Evolutionary conservation across 2,329 filamentous ascomycete genomes (phyloP), one percentile per base, ranked within the genome.

Genomic region (Talaromyces pinophilus): DNA sequence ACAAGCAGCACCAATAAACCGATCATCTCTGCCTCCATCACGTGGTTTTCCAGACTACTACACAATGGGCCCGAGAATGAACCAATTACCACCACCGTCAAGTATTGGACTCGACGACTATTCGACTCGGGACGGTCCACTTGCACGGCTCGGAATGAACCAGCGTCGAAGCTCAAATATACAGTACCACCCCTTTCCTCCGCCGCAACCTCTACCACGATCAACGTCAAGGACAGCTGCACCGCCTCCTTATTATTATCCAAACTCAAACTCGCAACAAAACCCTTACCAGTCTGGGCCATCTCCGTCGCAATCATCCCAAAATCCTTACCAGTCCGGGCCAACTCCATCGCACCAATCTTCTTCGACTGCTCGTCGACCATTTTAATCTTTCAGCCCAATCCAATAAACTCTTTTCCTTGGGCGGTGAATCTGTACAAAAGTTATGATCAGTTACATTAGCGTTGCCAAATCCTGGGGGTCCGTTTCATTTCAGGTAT

Each of bases 41-140:
- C 72, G 71, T 54, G 72, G 73, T 59, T 70, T 79, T 30, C 78
- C 78, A 11, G 76, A 79, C 63, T 76, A 76, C 15, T 80, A 80
- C 66, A 71, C 74, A 7, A 68, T 75, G 67, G 72, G 70, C 30
- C 73, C 76, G 2, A 67, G 68, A 7, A 74, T 74, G 19, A 78
- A 75, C n/a, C 78, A 79, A 62, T 76, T 80, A 10, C 78, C 79
- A 15, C 77, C 78, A 19, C 78, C 77, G 6, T 76, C 74, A n/a
- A 76, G 77, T 13, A 77, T 78, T 5, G 74, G 76, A 62, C 79
- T 80, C 63, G 74, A 22, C 72, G 28, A 33, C 25, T 77, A 59
- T 57, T 54, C 28, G 73, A 73, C 15, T 66, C 74, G 19, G 75
- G 75, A 42, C 6, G 72, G 71, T 5, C 76, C 74, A 59, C 59